These are phyloP conservation scores for Globisporangium alternatum DNA, from an alignment of 352 stramenopile genomes.

Conservation along the genomic window DNA sequence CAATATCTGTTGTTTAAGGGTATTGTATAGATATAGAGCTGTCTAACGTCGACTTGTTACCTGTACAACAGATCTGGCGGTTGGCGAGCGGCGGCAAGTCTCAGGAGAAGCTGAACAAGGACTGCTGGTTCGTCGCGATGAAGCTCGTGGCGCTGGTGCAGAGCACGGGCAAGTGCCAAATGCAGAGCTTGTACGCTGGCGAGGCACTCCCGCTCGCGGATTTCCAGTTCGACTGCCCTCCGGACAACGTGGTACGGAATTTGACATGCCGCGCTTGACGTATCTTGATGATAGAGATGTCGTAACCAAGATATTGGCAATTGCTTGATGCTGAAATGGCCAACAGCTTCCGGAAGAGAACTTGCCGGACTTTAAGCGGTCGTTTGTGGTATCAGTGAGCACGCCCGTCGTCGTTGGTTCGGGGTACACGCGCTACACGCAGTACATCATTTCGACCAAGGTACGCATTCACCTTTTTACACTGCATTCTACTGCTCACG, in stretches of 20 bases:
- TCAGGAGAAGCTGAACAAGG: constrained; percentile 82
- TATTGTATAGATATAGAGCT: background rate
- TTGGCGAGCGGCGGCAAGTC: constrained; percentile 87
- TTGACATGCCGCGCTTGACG: background rate
- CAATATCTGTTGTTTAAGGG: background rate
- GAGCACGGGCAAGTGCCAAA: constrained; percentile 76
- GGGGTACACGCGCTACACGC: constrained; percentile 83
- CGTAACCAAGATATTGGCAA: background rate
- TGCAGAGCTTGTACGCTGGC: constrained; percentile 77
- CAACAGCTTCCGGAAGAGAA: constrained; percentile 52
- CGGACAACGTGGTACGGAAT: constrained; percentile 65
- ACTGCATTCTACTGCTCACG: background rate
- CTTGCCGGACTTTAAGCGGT: constrained; percentile 41
- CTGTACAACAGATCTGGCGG: constrained; percentile 65
- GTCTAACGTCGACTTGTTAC: background rate
- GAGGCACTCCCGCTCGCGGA: constrained; percentile 68
- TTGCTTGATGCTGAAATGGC: background rate
- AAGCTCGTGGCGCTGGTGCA: constrained; percentile 88
- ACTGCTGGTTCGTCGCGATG: constrained; percentile 90
- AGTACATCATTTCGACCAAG: constrained; percentile 87
- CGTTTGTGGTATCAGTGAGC: constrained; percentile 73
- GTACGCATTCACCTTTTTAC: constrained; percentile 21
- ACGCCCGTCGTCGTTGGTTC: constrained; percentile 77
- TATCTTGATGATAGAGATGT: background rate
- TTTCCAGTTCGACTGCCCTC: constrained; percentile 75